A percentile compares a stretch with the other conserved stretches of the same genome.
These are phyloP conservation scores for Solanum virginianum DNA, from an alignment of 257 asterid species.

Conservation along the genomic window DNA sequence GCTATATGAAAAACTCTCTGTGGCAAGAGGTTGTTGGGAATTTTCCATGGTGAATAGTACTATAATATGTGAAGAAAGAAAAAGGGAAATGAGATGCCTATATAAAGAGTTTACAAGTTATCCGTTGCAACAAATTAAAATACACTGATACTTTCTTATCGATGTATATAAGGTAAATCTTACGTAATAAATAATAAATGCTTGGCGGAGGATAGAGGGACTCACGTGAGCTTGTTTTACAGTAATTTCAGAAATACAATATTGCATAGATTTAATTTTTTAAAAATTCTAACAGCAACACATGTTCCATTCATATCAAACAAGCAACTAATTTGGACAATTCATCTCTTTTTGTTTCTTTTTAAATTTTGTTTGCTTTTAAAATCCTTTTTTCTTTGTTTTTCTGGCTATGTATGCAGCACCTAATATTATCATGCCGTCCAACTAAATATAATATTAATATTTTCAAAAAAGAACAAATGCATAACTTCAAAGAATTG, in stretches of 20 bases:
- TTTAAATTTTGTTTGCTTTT: background rate
- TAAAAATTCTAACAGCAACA: background rate
- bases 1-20: slow-evolving; percentile 66
- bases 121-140: background rate
- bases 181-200: background rate
- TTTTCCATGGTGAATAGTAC: slow-evolving; percentile 29
- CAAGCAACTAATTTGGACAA: background rate
- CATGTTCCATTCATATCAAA: background rate
- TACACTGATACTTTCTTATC: background rate
- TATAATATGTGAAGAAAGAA: background rate
- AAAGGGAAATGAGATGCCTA: background rate
- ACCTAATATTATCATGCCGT: background rate
- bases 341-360: background rate
- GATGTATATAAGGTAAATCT: background rate
- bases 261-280: background rate
- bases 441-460: background rate
- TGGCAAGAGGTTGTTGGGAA: slow-evolving; percentile 34
- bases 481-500: background rate
- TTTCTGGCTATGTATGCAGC: background rate
- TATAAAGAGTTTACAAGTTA: background rate
- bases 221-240: background rate
- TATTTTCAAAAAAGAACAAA: background rate
- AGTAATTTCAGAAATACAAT: background rate
- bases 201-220: background rate
- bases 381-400: background rate